Evolutionary conservation across 805 yeast species (phyloP), one percentile per base, ranked within the genome.

Genomic region (Pichia nakasei): DNA sequence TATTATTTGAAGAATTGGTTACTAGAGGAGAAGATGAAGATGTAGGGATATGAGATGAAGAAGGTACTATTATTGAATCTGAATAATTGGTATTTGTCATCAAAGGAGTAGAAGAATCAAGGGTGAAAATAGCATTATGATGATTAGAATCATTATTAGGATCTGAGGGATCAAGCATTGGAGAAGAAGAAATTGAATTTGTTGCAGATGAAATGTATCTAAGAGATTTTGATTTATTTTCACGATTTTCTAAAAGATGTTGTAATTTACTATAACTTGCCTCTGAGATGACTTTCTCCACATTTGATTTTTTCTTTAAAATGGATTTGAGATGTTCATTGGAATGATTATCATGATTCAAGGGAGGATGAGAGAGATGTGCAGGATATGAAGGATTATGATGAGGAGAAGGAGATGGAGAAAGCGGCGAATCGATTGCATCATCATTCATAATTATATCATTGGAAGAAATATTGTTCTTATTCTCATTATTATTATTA

Each of bases 241-340:
- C 64, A 21, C 55, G 53, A 37, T 58, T 57, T 33, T 61, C 63
- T 35, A 62, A 41, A 34, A 61, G 49, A 17, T 50, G 47, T 47
- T 61, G 67, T 32, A 63, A 46, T 33, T 64, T 49, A 22, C 55
- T 48, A 50, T 61, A 63, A 18, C 64, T 59, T n/a, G 66, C 75
- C 54, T 79, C 82, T 44, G 79, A 68, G 26, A 86, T 73, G 72
- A 91, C 78, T 63, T 74, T 79, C 60, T 88, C 96, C 35, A 87
- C 80, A 35, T 85, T 82, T 2, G 95, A 79, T 57, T 93, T 76
- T 64, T 85, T 85, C 64, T 91, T 91, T 55, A 91, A 68, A 47
- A 91, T 91, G 22, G 97, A 93, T 64, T 89, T 89, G 24, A 85
- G 71, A 24, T 63, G 64, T 39, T 60, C 64, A 21, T 20, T 27